Conservation (phyloP, 1,284 basidiomycete species). For the Apiotrichum domesticum region DNA sequence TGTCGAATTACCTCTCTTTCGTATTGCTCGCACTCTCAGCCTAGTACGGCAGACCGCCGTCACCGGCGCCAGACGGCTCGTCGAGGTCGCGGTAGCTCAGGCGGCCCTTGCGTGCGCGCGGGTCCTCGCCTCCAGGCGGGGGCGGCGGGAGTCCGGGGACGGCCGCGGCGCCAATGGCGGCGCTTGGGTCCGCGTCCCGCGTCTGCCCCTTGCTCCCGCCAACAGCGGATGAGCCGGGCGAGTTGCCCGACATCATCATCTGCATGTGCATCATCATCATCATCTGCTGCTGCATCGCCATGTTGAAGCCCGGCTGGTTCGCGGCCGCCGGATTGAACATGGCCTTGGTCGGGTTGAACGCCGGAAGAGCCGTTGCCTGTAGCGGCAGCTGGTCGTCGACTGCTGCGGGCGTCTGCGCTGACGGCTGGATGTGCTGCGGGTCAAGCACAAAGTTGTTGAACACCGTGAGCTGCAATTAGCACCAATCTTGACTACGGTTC, state of each 20-base stretch:
- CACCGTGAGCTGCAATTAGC: conserved; percentile 59
- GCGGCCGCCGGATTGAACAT: conserved; percentile 18
- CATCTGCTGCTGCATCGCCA: conserved; percentile 46
- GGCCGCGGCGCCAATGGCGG: neutral
- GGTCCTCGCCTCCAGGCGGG: conserved; percentile 40
- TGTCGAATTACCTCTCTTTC: too few relatives aligned
- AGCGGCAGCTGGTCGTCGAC: conserved; percentile 39
- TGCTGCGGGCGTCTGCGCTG: conserved; percentile 37
- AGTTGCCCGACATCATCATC: conserved; percentile 38
- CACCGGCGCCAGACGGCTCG: conserved; percentile 33
- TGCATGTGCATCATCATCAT: conserved; percentile 48
- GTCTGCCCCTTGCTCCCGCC: too few relatives aligned
- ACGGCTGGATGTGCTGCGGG: conserved; percentile 79
- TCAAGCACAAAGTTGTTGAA: conserved; percentile 92
- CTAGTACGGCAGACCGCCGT: conserved; percentile 43
- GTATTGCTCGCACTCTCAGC: neutral
- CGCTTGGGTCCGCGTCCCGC: too few relatives aligned
- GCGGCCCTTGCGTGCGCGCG: conserved; percentile 39
- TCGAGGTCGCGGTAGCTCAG: conserved; percentile 45
- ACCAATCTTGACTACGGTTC: too few relatives aligned
- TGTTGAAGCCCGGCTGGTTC: conserved; percentile 22
- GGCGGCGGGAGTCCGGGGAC: conserved; percentile 19
- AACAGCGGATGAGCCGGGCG: neutral
- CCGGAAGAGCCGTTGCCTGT: conserved; percentile 11
- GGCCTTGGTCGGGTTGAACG: conserved; percentile 26